Evolutionary conservation across 208 protist species (phyloP).

Genomic region (Leishmania tarentolae): DNA sequence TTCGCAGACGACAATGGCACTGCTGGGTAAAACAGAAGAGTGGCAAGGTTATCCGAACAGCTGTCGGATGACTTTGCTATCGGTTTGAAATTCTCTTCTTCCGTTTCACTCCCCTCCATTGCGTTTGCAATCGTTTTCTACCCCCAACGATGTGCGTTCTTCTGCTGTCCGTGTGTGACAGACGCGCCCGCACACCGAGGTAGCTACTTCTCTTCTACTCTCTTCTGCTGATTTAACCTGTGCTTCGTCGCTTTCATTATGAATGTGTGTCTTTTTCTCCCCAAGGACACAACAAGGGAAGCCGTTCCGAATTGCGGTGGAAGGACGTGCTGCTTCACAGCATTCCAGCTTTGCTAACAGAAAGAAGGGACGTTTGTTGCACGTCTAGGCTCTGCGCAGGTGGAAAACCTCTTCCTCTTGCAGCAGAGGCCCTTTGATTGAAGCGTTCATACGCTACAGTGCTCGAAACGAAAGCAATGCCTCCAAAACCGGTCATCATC

Average conservation of each 20-base stretch:
- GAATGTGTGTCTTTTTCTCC: background rate
- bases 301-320: background rate
- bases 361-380: background rate
- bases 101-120: background rate
- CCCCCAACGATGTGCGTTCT: background rate
- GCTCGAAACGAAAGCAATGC: background rate
- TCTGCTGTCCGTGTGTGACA: background rate
- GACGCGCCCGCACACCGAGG: background rate
- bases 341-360: too few species aligned
- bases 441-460: background rate
- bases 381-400: too few species aligned
- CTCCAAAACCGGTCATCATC: slow-evolving; percentile 70
- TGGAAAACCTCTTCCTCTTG: background rate
- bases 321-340: background rate
- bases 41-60: background rate
- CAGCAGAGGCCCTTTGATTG: background rate
- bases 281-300: background rate
- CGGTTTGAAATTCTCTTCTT: background rate
- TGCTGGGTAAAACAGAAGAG: background rate
- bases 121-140: background rate
- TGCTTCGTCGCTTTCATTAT: background rate
- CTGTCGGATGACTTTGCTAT: background rate
- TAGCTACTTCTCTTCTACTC: background rate
- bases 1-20: background rate
- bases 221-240: background rate